These are phyloP conservation scores for Gonium pectorale DNA, from an alignment of 139 green algal species.

Conservation along the genomic window DNA sequence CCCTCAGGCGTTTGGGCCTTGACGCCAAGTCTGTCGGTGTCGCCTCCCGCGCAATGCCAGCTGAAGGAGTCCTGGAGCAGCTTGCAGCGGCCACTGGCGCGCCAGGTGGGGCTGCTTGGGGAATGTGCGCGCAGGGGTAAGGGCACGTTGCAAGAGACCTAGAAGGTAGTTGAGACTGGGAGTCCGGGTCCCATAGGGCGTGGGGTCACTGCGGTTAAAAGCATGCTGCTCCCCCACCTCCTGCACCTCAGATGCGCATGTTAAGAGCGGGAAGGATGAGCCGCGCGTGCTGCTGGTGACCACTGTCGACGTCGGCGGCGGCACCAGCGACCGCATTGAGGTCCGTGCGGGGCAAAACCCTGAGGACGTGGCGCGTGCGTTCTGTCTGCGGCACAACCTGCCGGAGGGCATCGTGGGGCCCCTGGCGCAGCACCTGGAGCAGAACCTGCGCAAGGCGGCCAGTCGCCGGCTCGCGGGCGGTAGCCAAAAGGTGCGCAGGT, in stretches of 20 bases:
- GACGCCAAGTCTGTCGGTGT: too few relatives aligned
- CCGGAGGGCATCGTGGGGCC: slow-evolving; percentile 69
- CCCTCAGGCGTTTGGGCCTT: not conserved
- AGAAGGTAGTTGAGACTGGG: too few relatives aligned
- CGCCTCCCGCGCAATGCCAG: too few relatives aligned
- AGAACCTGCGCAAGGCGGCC: slow-evolving; percentile 73
- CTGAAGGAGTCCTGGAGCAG: slow-evolving; percentile 22
- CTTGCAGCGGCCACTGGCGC: not conserved
- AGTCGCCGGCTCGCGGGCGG: not conserved
- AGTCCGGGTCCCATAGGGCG: too few relatives aligned
- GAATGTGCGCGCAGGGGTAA: too few relatives aligned
- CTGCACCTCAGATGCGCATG: too few relatives aligned
- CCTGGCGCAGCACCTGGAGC: slow-evolving; percentile 77
- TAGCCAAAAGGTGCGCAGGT: not conserved
- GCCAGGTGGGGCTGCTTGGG: too few relatives aligned
- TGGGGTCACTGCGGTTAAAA: too few relatives aligned
- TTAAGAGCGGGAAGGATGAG: slow-evolving; percentile 7
- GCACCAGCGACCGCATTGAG: slow-evolving; percentile 71
- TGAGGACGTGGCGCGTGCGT: slow-evolving; percentile 66
- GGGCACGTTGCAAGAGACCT: too few relatives aligned
- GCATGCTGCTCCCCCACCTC: too few relatives aligned
- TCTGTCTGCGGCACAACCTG: slow-evolving; percentile 77
- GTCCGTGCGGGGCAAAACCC: slow-evolving; percentile 75
- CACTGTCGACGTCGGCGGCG: slow-evolving; percentile 87
- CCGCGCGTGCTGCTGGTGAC: slow-evolving; percentile 78